Conservation (phyloP, 306 rosid species). For the Glycine soja region DNA sequence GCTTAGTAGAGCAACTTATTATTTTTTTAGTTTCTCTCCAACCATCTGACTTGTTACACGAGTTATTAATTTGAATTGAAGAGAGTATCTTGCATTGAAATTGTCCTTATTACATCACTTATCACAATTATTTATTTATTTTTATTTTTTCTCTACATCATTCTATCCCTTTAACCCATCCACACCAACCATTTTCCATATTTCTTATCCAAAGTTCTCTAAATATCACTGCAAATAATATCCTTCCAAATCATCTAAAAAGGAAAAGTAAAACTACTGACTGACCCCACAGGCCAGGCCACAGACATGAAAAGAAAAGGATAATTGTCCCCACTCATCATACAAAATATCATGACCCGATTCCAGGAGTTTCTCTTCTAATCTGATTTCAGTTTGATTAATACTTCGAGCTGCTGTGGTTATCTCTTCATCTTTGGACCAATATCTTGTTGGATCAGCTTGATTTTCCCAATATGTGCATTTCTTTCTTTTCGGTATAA, state of each 20-base stretch:
- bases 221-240: not conserved
- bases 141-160: no score
- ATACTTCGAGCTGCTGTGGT: slow-evolving; percentile 5
- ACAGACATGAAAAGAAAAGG: not conserved
- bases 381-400: not conserved
- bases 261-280: not conserved
- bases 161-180: no score
- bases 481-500: not conserved
- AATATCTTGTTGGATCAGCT: not conserved
- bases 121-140: no score
- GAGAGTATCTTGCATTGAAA: no score
- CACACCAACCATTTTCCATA: not conserved
- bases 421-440: not conserved
- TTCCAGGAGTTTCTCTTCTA: not conserved
- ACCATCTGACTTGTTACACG: no score
- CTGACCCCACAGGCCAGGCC: slow-evolving; percentile 5
- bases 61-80: no score
- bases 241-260: not conserved
- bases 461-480: not conserved
- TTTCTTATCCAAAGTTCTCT: not conserved
- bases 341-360: not conserved
- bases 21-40: no score
- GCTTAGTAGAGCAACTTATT: no score
- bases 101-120: no score
- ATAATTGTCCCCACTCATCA: slow-evolving; percentile 1